These are phyloP conservation scores for Teunomyces pallodes DNA, from an alignment of 805 yeast species.

Conservation along the genomic window DNA sequence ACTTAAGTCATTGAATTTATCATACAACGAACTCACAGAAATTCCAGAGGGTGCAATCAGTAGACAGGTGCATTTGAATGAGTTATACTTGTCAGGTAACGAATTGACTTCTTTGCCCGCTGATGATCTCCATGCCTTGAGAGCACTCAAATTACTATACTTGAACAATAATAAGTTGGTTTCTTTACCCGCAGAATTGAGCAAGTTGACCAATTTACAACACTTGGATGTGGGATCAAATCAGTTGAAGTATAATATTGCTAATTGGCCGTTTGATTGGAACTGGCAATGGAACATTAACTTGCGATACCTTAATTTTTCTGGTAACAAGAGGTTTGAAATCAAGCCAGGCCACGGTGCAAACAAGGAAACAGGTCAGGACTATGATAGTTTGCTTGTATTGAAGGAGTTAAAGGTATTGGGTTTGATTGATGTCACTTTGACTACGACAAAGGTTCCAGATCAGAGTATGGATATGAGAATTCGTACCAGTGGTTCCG, in stretches of 20 bases:
- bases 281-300: constrained; percentile 87
- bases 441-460: constrained; percentile 85
- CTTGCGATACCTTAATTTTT: constrained; percentile 77
- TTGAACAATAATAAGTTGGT: constrained; percentile 83
- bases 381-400: constrained; percentile 62
- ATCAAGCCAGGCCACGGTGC: constrained; percentile 64
- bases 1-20: constrained; percentile 64
- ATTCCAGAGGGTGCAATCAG: constrained; percentile 72
- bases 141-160: constrained; percentile 56
- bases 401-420: constrained; percentile 68
- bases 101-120: constrained; percentile 74
- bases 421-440: constrained; percentile 93
- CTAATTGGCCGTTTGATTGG: constrained; percentile 96
- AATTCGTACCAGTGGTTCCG: constrained; percentile 86
- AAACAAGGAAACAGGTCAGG: constrained; percentile 56
- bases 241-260: constrained; percentile 83
- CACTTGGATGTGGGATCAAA: constrained; percentile 91
- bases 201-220: constrained; percentile 59
- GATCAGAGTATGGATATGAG: constrained; percentile 82
- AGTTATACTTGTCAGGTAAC: constrained; percentile 81
- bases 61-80: constrained; percentile 54
- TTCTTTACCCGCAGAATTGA: constrained; percentile 84
- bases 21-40: constrained; percentile 83
- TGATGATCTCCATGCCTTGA: constrained; percentile 72
- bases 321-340: constrained; percentile 90